Evolutionary conservation across 2,329 filamentous ascomycete species (phyloP), one percentile per base, ranked within the genome.

Genomic region (Annulohypoxylon truncatum): DNA sequence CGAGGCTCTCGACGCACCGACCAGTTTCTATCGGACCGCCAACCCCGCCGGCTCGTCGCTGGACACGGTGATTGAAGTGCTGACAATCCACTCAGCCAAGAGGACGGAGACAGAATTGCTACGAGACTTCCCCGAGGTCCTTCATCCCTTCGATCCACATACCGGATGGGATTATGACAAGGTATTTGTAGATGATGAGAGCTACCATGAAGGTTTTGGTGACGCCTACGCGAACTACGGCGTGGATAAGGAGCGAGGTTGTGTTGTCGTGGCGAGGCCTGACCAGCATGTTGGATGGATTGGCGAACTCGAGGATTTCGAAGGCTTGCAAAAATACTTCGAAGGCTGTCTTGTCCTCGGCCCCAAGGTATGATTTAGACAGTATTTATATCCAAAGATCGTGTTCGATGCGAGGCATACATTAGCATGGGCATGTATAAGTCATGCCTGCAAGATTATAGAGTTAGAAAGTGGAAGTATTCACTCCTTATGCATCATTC

Each of bases 281-380:
- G 91, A 93, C 78, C 89, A 91, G 75, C 88, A 92, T 74, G 85
- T 92, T 24, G 83, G 77, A 1, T 79, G 78, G 71, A 69, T 82
- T 1, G 78, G 78, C 0, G 75, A 78, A 13, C 66, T 83, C 18
- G 77, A 80, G 20, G 77, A 79, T 29, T 77, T 79, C 33, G 75
- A 72, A 1, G 72, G 72, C 2, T 35, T 81, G 31, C 72, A 77
- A 61, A 57, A 66, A n/a, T 80, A 80, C 52, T 80, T 81, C 50
- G 71, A 74, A 15, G 71, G 71, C 1, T 76, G 72, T 13, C 71
- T 78, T 3, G 58, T 70, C 13, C 59, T 73, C 13, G 38, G 38
- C 42, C 47, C 47, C 18, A 63, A 57, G 18, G 20, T 50, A n/a
- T 64, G 46, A 33, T 20, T 13, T 33, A 31, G 6, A 24, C 20